These are phyloP conservation scores for Pythium oligandrum DNA, from an alignment of 352 stramenopile genomes.

Conservation along the genomic window DNA sequence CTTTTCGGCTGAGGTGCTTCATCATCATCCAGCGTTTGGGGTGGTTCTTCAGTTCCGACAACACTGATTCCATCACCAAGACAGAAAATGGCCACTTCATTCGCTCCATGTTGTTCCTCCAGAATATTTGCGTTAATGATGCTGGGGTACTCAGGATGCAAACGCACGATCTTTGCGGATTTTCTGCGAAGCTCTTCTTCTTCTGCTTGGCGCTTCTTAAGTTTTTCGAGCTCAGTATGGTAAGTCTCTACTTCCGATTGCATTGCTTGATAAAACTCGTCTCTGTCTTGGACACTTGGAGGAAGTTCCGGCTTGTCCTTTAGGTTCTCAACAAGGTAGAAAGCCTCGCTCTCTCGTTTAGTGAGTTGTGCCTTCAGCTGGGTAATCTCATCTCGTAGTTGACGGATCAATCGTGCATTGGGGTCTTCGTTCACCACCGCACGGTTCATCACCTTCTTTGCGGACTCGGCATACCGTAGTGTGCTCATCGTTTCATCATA, in stretches of 20 bases:
- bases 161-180: conserved; percentile 8
- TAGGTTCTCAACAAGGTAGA: conserved; percentile 22
- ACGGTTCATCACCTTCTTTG: conserved; percentile 81
- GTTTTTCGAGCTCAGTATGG: conserved; percentile 6
- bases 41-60: conserved; percentile 9
- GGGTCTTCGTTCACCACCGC: conserved; percentile 81
- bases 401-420: conserved; percentile 72
- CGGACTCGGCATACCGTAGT: conserved; percentile 75
- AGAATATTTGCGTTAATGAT: conserved; percentile 6
- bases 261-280: conserved; percentile 20
- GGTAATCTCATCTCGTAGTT: conserved; percentile 70
- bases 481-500: conserved; percentile 87
- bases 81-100: conserved; percentile 14
- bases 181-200: conserved; percentile 11
- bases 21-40: background rate
- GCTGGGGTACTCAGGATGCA: conserved; percentile 12
- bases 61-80: conserved; percentile 14
- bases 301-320: conserved; percentile 15
- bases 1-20: background rate
- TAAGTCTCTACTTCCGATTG: conserved; percentile 12
- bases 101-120: background rate
- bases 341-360: conserved; percentile 21
- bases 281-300: conserved; percentile 11
- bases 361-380: conserved; percentile 42
- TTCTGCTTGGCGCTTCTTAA: conserved; percentile 11